Percentiles rank a stretch among this genome's conserved stretches.
These are phyloP conservation scores for Rhizopus microsporus DNA, from an alignment of 371 early-diverging fungal genomes.

Conservation along the genomic window DNA sequence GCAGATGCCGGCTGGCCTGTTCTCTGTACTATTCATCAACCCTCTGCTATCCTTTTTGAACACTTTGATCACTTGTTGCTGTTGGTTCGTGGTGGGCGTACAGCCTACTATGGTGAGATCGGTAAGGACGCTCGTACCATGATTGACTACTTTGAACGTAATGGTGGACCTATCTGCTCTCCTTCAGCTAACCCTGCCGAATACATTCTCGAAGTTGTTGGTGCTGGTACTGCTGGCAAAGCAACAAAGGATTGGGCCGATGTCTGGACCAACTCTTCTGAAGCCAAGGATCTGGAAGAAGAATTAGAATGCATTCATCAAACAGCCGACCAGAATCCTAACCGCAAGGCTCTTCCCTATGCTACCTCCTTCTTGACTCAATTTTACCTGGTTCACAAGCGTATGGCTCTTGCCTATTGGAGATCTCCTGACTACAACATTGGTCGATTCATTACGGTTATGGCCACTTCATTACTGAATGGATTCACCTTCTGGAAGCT, in stretches of 20 bases:
- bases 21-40: constrained; percentile 89
- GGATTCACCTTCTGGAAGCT: constrained; percentile 79
- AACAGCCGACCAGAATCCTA: constrained; percentile 20
- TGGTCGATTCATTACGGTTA: constrained; percentile 58
- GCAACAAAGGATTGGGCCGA: constrained; percentile 64
- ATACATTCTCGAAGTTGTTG: constrained; percentile 69
- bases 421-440: constrained; percentile 68
- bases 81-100: constrained; percentile 77
- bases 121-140: constrained; percentile 56
- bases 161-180: constrained; percentile 62
- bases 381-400: constrained; percentile 60
- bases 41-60: constrained; percentile 78
- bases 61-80: constrained; percentile 81
- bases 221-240: constrained; percentile 61
- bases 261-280: constrained; percentile 57
- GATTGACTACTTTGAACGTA: constrained; percentile 66
- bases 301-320: constrained; percentile 41
- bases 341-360: constrained; percentile 23
- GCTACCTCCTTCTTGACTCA: constrained; percentile 43
- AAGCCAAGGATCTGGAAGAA: constrained; percentile 41
- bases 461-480: constrained; percentile 57
- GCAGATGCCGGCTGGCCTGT: constrained; percentile 69
- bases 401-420: constrained; percentile 70
- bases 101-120: constrained; percentile 80
- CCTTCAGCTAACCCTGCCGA: constrained; percentile 71